Evolutionary conservation across 2,329 filamentous ascomycete genomes (phyloP).

Genomic region (Exophiala phaeomuriformis): DNA sequence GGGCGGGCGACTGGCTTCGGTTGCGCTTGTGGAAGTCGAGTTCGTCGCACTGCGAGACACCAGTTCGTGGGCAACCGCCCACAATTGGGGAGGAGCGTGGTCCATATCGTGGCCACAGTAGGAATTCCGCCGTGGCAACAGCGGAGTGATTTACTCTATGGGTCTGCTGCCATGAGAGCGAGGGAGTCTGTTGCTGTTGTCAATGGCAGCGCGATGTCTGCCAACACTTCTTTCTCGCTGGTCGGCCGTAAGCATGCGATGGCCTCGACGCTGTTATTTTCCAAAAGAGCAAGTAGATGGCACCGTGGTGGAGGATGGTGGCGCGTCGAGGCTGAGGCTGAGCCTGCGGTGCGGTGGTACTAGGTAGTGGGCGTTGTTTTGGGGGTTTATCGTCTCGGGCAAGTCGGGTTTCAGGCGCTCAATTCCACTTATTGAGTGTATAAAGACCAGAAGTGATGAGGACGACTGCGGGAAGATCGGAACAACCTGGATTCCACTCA

Average conservation of each 20-base stretch:
- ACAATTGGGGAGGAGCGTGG: slow-evolving; percentile 18
- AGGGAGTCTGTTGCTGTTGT: neutral
- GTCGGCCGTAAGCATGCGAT: neutral
- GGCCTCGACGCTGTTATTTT: too few species aligned
- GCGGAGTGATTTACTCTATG: slow-evolving; percentile 1
- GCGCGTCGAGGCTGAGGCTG: too few species aligned
- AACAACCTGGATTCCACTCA: neutral
- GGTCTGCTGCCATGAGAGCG: slow-evolving; percentile 9
- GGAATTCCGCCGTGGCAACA: slow-evolving; percentile 4
- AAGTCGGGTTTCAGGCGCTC: neutral
- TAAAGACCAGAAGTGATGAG: neutral
- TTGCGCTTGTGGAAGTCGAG: slow-evolving; percentile 10
- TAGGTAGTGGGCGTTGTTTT: too few species aligned
- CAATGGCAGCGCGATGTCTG: neutral
- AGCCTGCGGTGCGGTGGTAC: too few species aligned
- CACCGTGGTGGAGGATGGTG: too few species aligned
- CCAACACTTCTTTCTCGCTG: neutral
- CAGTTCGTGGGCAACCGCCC: slow-evolving; percentile 23
- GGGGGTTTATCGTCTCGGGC: neutral
- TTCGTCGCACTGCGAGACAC: slow-evolving; percentile 25
- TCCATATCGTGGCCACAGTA: slow-evolving; percentile 13
- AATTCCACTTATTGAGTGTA: neutral
- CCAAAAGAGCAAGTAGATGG: too few species aligned
- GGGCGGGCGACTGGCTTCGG: slow-evolving; percentile 40
- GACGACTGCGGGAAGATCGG: neutral